Conservation (phyloP, 2,329 filamentous ascomycete genomes). For the Fusarium xylarioides region DNA sequence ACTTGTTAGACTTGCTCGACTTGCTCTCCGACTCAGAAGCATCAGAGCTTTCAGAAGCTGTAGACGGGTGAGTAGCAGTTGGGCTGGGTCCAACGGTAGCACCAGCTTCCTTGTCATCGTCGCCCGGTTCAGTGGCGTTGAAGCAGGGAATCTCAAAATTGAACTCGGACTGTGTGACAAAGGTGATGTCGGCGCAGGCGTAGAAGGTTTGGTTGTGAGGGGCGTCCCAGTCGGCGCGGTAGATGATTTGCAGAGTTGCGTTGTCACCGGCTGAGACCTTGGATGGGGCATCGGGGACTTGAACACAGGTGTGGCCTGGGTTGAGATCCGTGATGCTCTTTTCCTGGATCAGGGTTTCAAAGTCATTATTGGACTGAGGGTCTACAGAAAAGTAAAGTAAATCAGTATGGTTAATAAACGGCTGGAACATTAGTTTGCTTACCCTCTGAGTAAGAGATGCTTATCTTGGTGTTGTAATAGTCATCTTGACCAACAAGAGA, state of each 20-base stretch:
- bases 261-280: constrained; percentile 52
- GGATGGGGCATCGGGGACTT: constrained; percentile 47
- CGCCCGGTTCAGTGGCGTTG: constrained; percentile 51
- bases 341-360: constrained; percentile 50
- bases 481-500: constrained; percentile 66
- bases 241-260: constrained; percentile 60
- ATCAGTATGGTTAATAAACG: neutral
- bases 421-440: neutral
- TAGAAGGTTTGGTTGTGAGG: constrained; percentile 58
- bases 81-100: constrained; percentile 8
- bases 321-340: constrained; percentile 51
- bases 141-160: constrained; percentile 52
- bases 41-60: neutral
- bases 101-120: constrained; percentile 35
- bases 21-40: neutral
- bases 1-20: constrained; percentile 62
- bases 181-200: constrained; percentile 59
- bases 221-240: constrained; percentile 55
- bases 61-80: constrained; percentile 22
- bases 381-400: constrained; percentile 38
- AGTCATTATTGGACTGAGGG: constrained; percentile 52
- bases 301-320: constrained; percentile 58
- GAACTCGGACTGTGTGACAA: constrained; percentile 50
- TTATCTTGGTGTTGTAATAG: constrained; percentile 62
- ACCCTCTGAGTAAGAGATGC: constrained; percentile 63